A percentile compares a stretch with the other conserved stretches of the same genome.
Conservation (phyloP, 768 basidiomycete species). For the Russula sp. region DNA sequence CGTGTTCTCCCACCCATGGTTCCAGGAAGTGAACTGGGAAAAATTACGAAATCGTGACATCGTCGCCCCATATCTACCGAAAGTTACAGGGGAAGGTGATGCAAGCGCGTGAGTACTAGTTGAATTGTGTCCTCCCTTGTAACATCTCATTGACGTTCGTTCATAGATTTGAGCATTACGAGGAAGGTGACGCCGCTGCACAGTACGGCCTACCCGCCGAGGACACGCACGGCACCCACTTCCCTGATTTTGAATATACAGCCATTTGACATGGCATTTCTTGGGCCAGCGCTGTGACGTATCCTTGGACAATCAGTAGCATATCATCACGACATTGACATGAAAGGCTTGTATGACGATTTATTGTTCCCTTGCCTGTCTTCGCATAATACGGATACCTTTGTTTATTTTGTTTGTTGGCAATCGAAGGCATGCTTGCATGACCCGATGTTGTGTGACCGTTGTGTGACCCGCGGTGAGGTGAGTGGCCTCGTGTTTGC, state of each 20-base stretch:
- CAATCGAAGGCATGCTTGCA: background rate
- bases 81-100: constrained; percentile 90
- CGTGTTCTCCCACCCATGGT: constrained; percentile 93
- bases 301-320: background rate
- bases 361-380: background rate
- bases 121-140: background rate
- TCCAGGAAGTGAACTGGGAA: constrained; percentile 89
- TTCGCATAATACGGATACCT: constrained; percentile 22
- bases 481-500: constrained; percentile 22
- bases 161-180: constrained; percentile 70
- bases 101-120: constrained; percentile 76
- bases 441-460: background rate
- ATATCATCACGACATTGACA: constrained; percentile 23
- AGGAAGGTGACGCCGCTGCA: constrained; percentile 64
- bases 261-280: constrained; percentile 20
- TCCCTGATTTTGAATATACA: constrained; percentile 80
- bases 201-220: constrained; percentile 56
- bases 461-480: background rate
- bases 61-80: constrained; percentile 91
- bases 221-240: constrained; percentile 64
- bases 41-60: constrained; percentile 81
- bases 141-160: constrained; percentile 1
- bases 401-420: constrained; percentile 5
- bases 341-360: constrained; percentile 25
- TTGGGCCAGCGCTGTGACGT: background rate